A percentile compares a stretch with the other conserved stretches of the same genome.
These are phyloP conservation scores for Xerocomellus chrysenteron DNA, from an alignment of 768 basidiomycete genomes.

Conservation along the genomic window DNA sequence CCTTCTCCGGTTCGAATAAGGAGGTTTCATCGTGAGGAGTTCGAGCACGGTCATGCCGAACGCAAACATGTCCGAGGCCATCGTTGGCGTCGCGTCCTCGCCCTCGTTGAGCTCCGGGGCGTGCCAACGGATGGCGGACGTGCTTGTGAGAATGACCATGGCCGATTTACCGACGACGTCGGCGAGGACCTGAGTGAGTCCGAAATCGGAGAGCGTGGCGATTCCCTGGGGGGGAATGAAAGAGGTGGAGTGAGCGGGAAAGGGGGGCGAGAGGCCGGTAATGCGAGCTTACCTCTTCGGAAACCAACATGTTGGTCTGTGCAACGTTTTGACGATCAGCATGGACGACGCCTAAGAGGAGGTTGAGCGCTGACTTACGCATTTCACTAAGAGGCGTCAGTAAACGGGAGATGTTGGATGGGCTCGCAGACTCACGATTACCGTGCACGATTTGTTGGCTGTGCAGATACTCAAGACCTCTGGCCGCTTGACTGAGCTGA, in stretches of 20 bases:
- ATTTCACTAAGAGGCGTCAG: conserved; percentile 47
- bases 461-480: conserved; percentile 60
- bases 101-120: conserved; percentile 55
- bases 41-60: conserved; percentile 63
- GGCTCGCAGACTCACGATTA: conserved; percentile 45
- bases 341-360: background rate
- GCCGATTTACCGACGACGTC: conserved; percentile 52
- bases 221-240: conserved; percentile 41
- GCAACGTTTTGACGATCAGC: background rate
- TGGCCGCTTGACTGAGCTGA: conserved; percentile 53
- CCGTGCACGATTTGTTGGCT: conserved; percentile 53
- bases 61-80: conserved; percentile 53
- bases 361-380: conserved; percentile 40
- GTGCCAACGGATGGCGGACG: conserved; percentile 55
- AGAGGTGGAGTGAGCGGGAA: background rate
- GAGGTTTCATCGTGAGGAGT: conserved; percentile 49
- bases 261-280: background rate
- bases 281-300: conserved; percentile 37
- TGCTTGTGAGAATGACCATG: conserved; percentile 48
- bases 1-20: conserved; percentile 49
- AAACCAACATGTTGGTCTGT: conserved; percentile 60
- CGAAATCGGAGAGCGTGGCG: conserved; percentile 62
- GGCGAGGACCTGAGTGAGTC: conserved; percentile 59
- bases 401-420: background rate
- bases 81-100: conserved; percentile 42